These are phyloP conservation scores for Penicillium longicatenatum DNA, from an alignment of 495 filamentous ascomycete species.

Conservation along the genomic window DNA sequence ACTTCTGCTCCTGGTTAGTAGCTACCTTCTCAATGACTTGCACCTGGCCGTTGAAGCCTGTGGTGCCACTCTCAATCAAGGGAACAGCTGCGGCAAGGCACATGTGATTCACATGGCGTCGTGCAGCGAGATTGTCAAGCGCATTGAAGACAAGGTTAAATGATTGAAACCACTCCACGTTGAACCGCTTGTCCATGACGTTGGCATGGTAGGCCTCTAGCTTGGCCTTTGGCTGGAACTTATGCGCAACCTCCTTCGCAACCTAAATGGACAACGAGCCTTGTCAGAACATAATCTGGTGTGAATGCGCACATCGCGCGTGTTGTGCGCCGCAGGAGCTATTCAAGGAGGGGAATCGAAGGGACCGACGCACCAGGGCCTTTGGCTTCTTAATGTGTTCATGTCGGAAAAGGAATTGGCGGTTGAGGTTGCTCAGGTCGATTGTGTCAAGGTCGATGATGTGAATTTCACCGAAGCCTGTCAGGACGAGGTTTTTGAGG, in stretches of 20 bases:
- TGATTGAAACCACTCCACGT: constrained; percentile 80
- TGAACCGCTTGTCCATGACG: constrained; percentile 92
- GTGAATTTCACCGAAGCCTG: constrained; percentile 92
- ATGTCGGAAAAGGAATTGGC: constrained; percentile 95
- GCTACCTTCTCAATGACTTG: constrained; percentile 87
- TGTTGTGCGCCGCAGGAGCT: background rate
- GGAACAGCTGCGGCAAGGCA: constrained; percentile 89
- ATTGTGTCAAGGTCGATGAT: constrained; percentile 98
- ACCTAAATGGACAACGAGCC: constrained; percentile 56
- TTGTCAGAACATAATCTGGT: background rate
- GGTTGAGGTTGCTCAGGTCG: constrained; percentile 95
- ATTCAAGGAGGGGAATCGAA: constrained; percentile 12
- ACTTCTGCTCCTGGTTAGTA: background rate
- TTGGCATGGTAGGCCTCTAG: constrained; percentile 92
- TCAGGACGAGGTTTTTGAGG: constrained; percentile 92
- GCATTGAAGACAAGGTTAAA: constrained; percentile 95
- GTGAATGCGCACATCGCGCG: background rate
- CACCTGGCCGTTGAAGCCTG: constrained; percentile 96
- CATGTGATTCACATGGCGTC: constrained; percentile 97
- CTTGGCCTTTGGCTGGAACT: constrained; percentile 87
- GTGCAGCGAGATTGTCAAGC: constrained; percentile 91
- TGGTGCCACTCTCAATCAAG: constrained; percentile 94
- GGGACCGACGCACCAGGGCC: constrained; percentile 71
- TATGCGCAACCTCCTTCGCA: constrained; percentile 87
- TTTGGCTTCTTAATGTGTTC: constrained; percentile 99